Evolutionary conservation across 78 protist genomes (phyloP), one percentile per base, ranked within the genome.

Genomic region (Emiliania huxleyi): DNA sequence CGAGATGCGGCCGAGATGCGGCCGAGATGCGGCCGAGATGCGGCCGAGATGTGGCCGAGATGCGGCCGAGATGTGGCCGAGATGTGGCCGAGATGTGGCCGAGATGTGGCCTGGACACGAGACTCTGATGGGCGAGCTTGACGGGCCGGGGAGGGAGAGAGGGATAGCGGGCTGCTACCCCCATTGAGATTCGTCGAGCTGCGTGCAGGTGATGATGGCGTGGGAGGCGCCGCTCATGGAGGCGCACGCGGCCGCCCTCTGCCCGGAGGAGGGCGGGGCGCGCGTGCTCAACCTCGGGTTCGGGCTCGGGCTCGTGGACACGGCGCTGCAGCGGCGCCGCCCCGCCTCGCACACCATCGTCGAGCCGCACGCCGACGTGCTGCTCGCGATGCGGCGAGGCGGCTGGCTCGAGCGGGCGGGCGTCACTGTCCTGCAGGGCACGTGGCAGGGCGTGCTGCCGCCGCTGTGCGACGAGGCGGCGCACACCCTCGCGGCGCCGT

Each of bases 181-280:
- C n/a, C n/a, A n/a, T n/a, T n/a, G n/a, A n/a, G n/a, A n/a, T n/a
- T n/a, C n/a, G n/a, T n/a, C n/a, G n/a, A n/a, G n/a, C n/a, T n/a
- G n/a, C n/a, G n/a, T n/a, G n/a, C n/a, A n/a, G n/a, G 94, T 93
- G 55, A 93, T 93, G 94, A 93, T 93, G 94, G 37, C 26, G 90
- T 93, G 92, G 90, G 94, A 75, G 85, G 15, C 29, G 38, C 92
- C 94, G 2, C 56, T 93, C 37, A 93, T 93, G 94, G 90, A 77
- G 35, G 55, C 45, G 42, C 94, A 93, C 49, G 94, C 94, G 2
- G 84, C 21, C 25, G 45, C 1, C 33, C 29, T 93, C 40, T 93
- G 94, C 92, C 56, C 71, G 12, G 45, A 43, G 21, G 48, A 29
- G 33, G 12, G 62, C 0, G 88, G 46, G 1, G 90, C 69, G 35